Evolutionary conservation across 1,284 basidiomycete species (phyloP).

Genomic region (Tilletia walkeri): DNA sequence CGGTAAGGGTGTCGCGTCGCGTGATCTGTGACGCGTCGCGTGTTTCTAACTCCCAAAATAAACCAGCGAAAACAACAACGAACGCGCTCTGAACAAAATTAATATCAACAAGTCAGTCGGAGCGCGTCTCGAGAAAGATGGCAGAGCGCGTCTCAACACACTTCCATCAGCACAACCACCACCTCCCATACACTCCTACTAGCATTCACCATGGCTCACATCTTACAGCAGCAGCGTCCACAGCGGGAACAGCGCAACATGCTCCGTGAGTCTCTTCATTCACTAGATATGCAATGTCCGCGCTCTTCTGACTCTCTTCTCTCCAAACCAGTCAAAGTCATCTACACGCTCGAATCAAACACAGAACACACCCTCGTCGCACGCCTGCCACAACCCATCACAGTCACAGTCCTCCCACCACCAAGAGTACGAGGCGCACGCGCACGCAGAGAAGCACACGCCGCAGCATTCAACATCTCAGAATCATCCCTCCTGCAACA

Average conservation of each 20-base stretch:
- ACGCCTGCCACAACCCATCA: constrained; percentile 30
- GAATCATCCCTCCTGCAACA: constrained; percentile 10
- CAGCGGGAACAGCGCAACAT: constrained; percentile 6
- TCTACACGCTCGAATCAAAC: constrained; percentile 51
- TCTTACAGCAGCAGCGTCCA: background rate
- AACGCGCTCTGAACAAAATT: background rate
- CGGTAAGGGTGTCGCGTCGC: background rate
- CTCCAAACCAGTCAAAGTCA: constrained; percentile 48
- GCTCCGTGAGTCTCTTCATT: constrained; percentile 1
- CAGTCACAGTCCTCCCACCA: constrained; percentile 36
- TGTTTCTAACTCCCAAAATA: background rate
- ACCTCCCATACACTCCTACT: background rate
- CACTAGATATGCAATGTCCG: background rate
- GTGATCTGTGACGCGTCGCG: background rate
- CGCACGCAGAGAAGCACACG: constrained; percentile 31
- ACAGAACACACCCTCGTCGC: constrained; percentile 51
- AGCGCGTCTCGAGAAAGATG: no score
- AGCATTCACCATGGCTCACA: no score
- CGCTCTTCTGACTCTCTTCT: background rate
- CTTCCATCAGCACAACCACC: background rate
- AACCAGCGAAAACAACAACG: background rate
- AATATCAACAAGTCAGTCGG: background rate
- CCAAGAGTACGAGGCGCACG: constrained; percentile 19
- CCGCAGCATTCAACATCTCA: constrained; percentile 25
- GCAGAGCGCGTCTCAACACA: background rate